Evolutionary conservation across 805 yeast genomes (phyloP), one percentile per base, ranked within the genome.

Genomic region (Zygoascus tannicola): DNA sequence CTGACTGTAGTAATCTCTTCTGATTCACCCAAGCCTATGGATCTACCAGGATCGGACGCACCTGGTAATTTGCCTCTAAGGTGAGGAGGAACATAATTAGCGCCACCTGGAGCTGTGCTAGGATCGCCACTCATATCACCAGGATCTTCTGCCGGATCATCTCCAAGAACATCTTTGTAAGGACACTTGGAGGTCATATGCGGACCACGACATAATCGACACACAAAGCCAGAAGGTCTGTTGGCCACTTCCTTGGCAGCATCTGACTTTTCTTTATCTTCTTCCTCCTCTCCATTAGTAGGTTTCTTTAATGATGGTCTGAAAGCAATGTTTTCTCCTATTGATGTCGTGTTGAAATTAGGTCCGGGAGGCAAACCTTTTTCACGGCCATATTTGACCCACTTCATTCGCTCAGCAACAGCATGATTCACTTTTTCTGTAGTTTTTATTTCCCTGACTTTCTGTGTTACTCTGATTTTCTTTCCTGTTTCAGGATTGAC

Each of bases 171-270:
- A 57, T 82, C 94, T 70, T 84, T 88, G 76, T 78, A 86, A 51
- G 98, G 98, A 83, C 99, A 92, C 69, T 82, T 81, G 64, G 86
- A 70, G 35, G 97, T 84, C 75, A 80, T 85, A 73, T 92, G 99
- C 54, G 78, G 82, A 60, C 95, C 96, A 49, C 83, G 84, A 81
- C 99, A 92, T 44, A 75, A 69, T 76, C 97, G 85, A 77, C 98
- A 92, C 56, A 66, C 69, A 50, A 75, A 62, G 52, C 62, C 66
- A 62, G 67, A 66, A 57, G 64, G 67, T 59, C 64, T 71, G 43
- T 65, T 62, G 42, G 67, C 69, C 56, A 73, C 73, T 48, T 69
- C 70, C 50, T 68, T 66, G 40, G 47, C 43, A 10, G 45, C 51
- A 34, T 38, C 50, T 35, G 38, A 35, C 36, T 61, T 76, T 62